Evolutionary conservation across 768 basidiomycete species (phyloP).

Genomic region (Suillus decipiens): DNA sequence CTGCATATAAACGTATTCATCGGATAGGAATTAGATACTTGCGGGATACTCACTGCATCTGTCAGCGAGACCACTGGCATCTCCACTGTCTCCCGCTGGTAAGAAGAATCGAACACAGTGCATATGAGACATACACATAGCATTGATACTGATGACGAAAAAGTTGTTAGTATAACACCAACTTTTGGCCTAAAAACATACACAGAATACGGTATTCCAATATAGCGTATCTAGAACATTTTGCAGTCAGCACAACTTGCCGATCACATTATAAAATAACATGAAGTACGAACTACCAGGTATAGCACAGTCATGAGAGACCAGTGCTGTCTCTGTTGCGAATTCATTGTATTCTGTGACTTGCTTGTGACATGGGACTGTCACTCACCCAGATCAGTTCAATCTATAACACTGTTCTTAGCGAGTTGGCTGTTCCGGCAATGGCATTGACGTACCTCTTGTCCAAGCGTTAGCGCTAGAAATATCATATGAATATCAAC

Average conservation of each 20-base stretch:
- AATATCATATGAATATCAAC: neutral
- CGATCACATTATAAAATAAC: no score
- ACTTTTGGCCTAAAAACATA: no score
- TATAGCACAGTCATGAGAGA: no score
- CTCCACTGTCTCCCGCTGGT: neutral
- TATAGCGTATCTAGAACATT: no score
- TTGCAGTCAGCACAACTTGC: no score
- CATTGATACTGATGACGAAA: fast-evolving
- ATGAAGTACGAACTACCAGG: no score
- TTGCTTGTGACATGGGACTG: neutral
- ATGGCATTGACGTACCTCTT: neutral
- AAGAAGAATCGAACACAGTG: neutral
- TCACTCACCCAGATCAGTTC: neutral
- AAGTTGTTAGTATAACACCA: neutral
- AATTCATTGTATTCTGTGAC: neutral
- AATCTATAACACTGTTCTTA: neutral
- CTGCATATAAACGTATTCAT: neutral
- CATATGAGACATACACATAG: neutral
- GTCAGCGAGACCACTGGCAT: neutral
- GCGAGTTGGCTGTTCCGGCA: neutral
- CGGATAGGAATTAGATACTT: neutral
- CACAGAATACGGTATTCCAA: no score
- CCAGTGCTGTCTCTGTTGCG: no score
- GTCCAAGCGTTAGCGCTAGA: neutral
- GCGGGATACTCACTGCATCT: neutral